A percentile compares a stretch with the other conserved stretches of the same genome.
phyloP scores from a whole-genome alignment of 305 asterid genomes.

The Solanum chacoense region DNA sequence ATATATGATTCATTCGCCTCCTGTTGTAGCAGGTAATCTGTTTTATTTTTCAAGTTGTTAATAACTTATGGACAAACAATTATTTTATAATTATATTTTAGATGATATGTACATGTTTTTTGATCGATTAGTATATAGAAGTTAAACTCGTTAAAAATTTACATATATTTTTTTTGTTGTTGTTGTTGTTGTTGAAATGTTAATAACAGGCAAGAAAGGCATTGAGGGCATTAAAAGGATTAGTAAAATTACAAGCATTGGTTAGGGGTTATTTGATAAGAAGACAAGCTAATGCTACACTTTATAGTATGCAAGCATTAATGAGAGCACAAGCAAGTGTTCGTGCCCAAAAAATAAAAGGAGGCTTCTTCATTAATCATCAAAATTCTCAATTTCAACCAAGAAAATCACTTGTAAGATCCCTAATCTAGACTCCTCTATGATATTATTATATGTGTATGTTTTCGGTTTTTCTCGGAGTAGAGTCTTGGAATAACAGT shows the following conservation, averaged over 20 bases:
- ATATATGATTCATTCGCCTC: background rate
- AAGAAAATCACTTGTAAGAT: conserved; percentile 6
- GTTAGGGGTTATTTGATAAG: conserved; percentile 55
- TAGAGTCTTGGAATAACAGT: background rate
- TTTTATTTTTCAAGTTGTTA: background rate
- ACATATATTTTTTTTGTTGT: no score
- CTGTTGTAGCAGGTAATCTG: background rate
- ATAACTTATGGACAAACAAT: background rate
- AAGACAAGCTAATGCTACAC: conserved; percentile 46
- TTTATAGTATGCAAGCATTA: conserved; percentile 54
- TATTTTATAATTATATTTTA: background rate
- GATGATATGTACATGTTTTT: background rate
- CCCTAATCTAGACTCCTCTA: background rate
- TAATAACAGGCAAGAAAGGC: conserved; percentile 51
- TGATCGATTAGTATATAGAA: background rate
- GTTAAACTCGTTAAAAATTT: background rate
- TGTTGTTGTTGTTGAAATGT: background rate
- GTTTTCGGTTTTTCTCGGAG: background rate
- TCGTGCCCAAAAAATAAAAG: conserved; percentile 38
- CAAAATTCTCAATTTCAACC: conserved; percentile 8
- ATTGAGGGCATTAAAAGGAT: conserved; percentile 49
- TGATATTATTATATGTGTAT: background rate
- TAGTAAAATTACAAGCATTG: conserved; percentile 54
- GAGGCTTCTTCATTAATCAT: conserved; percentile 7
- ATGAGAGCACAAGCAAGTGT: conserved; percentile 46